Base-by-base conservation (phyloP, 345 rosid species). In the Turnera subulata region DNA sequence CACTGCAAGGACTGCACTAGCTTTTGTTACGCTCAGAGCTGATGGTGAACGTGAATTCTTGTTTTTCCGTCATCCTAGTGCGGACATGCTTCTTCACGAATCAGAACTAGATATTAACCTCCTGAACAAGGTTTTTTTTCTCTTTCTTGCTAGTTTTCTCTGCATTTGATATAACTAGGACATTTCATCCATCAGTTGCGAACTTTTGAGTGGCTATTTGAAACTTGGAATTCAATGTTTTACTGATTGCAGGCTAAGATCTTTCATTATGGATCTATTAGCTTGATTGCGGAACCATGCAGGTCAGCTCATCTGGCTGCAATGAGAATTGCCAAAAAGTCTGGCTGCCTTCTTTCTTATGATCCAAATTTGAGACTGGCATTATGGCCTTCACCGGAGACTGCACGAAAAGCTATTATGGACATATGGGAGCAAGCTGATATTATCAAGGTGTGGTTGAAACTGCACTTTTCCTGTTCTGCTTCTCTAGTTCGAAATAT, bases 1-100 rank as follows among this genome's bases (percentile, higher is more conserved):
- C 43, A 65, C 52, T 42, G 99, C 99, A 63, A 75, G 96, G 37
- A 94, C 97, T 40, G 96, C 97, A 33, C 71, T 94, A 50, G 92
- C 99, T 50, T 94, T 94, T 77, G 96, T 94, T 32, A 94, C 99
- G 0, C 71, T 85, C 39, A 75, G 85, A 79, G 83, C 73, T 71
- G 99, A 94, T 51, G 99, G 99, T 13, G 97, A 94, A 69, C 95
- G 99, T 33, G 99, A 94, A 69, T 94, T 94, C 78, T 67, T 94
- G 71, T 94, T 94, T 79, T 94, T 85, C 61, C 86, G 97, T 45
- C 84, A 87, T 77, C 99, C 99, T 6, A 93, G 97, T 81, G 99
- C 99, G 16, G 99, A 93, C 76, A 93, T 93, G 97, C 96, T 78
- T 66, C 90, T 94, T 62, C 75, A 39, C 29, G 96, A 87, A 68